Evolutionary conservation across 371 early-diverging fungal species (phyloP).

Genomic region (Rhizomucor pusillus): DNA sequence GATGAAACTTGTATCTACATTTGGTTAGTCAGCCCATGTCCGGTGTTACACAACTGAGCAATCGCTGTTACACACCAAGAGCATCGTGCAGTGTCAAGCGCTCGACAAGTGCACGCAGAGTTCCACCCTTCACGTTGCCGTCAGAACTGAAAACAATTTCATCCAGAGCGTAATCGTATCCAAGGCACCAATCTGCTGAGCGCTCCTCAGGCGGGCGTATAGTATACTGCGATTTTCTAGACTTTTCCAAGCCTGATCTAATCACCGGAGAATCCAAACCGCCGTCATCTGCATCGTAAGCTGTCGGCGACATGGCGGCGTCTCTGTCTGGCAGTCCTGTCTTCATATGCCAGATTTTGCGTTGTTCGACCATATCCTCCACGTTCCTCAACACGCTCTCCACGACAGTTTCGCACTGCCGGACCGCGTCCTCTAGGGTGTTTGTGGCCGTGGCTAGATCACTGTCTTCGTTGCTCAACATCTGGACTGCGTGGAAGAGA

Average conservation of each 20-base stretch:
- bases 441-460: slow-evolving; percentile 25
- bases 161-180: slow-evolving; percentile 64
- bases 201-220: neutral
- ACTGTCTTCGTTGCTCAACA: slow-evolving; percentile 47
- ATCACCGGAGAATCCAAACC: neutral
- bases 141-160: slow-evolving; percentile 80
- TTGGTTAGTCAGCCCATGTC: neutral
- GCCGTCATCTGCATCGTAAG: neutral
- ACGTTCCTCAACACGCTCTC: slow-evolving; percentile 30
- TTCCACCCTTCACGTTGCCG: slow-evolving; percentile 83
- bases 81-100: slow-evolving; percentile 83
- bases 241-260: neutral
- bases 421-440: slow-evolving; percentile 40
- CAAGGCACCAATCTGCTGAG: slow-evolving; percentile 35
- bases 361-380: slow-evolving; percentile 39
- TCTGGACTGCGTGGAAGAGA: slow-evolving; percentile 63
- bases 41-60: slow-evolving; percentile 4
- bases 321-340: neutral
- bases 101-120: slow-evolving; percentile 81
- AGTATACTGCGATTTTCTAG: neutral
- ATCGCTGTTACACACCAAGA: slow-evolving; percentile 28
- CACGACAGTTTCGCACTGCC: slow-evolving; percentile 38
- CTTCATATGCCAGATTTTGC: slow-evolving; percentile 31
- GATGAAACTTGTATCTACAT: slow-evolving; percentile 68
- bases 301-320: slow-evolving; percentile 2